phyloP scores from a whole-genome alignment of 345 rosid genomes.

The Kernera saxatilis region DNA sequence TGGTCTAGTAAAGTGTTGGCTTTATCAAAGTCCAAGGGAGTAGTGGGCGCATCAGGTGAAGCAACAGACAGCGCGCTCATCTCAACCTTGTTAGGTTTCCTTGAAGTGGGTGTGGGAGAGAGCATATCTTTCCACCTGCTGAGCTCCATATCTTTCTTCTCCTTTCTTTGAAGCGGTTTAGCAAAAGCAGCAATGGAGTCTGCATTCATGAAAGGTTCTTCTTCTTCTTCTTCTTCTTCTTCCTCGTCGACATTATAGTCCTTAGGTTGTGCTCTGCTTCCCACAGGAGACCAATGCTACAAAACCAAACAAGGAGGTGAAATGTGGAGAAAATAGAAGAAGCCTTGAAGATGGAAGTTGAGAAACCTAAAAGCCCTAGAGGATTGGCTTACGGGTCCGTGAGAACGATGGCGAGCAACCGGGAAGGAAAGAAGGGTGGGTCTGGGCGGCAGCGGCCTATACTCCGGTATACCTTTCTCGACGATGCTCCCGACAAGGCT shows the following conservation, averaged over 20 bases:
- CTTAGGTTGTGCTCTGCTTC: constrained; percentile 12
- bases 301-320: constrained; percentile 17
- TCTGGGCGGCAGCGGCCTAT: constrained; percentile 45
- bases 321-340: not conserved
- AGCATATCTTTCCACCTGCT: constrained; percentile 45
- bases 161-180: constrained; percentile 63
- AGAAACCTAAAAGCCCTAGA: not conserved
- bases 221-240: constrained; percentile 36
- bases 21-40: constrained; percentile 14
- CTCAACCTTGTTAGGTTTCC: constrained; percentile 20
- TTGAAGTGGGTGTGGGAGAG: constrained; percentile 4
- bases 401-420: constrained; percentile 87
- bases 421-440: constrained; percentile 72
- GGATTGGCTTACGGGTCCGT: constrained; percentile 62
- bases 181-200: constrained; percentile 51
- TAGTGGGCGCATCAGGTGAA: constrained; percentile 3
- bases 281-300: constrained; percentile 61
- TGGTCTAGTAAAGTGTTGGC: constrained; percentile 3
- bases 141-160: constrained; percentile 51
- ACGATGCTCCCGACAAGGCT: constrained; percentile 57
- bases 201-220: constrained; percentile 29
- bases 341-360: not conserved
- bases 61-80: not conserved
- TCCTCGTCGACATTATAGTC: constrained; percentile 7
- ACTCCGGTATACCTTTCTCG: constrained; percentile 56